Evolutionary conservation across 1,284 basidiomycete species (phyloP).

Genomic region (Vanrija humicola): DNA sequence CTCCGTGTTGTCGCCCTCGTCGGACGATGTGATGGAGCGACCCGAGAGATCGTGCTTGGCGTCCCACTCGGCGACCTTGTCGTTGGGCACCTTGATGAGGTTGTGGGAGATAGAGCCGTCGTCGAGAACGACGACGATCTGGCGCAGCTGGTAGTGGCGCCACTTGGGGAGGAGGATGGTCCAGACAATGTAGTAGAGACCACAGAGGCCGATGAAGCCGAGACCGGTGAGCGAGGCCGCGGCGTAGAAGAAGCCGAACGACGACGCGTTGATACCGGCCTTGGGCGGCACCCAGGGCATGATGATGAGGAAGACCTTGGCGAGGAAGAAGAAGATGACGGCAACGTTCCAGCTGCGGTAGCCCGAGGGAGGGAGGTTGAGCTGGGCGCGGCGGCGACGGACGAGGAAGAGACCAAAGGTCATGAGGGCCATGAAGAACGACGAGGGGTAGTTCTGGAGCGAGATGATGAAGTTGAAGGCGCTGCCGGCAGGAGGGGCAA

Average conservation of each 20-base stretch:
- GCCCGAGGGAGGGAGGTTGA: constrained; percentile 45
- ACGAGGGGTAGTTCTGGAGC: constrained; percentile 49
- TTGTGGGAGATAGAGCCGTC: constrained; percentile 29
- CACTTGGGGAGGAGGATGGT: constrained; percentile 40
- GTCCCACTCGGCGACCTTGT: constrained; percentile 17
- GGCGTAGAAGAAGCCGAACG: constrained; percentile 47
- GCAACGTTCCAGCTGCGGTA: constrained; percentile 51
- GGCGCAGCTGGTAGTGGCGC: constrained; percentile 43
- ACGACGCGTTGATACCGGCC: constrained; percentile 28
- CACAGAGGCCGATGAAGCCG: constrained; percentile 33
- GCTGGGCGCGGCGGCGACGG: constrained; percentile 43
- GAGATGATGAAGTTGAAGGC: constrained; percentile 54
- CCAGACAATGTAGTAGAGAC: constrained; percentile 46
- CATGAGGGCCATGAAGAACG: constrained; percentile 51
- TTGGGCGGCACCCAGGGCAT: constrained; percentile 52
- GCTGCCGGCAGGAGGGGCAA: constrained; percentile 56
- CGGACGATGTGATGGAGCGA: neutral
- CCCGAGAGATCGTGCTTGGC: constrained; percentile 15
- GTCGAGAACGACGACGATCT: constrained; percentile 33
- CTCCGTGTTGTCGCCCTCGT: neutral
- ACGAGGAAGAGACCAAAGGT: constrained; percentile 51
- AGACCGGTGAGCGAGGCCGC: constrained; percentile 37
- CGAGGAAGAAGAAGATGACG: constrained; percentile 47
- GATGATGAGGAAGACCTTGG: constrained; percentile 52
- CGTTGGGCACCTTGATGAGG: constrained; percentile 16